A percentile compares a stretch with the other conserved stretches of the same genome.
These are phyloP conservation scores for Pulveroboletus sp. DNA, from an alignment of 768 basidiomycete species.

Conservation along the genomic window DNA sequence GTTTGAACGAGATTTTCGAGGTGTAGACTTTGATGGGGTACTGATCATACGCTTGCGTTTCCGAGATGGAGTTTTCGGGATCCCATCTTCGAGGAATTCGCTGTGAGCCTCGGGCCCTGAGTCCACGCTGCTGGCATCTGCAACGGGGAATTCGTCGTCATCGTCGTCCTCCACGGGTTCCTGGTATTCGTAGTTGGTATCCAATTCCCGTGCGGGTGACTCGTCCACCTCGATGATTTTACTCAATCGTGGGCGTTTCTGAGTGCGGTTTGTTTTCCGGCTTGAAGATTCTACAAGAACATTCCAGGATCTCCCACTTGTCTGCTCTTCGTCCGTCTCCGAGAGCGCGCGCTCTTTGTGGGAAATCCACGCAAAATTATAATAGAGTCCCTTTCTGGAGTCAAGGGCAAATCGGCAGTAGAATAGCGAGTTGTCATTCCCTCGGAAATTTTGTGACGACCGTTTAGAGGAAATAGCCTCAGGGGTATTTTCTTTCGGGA, in stretches of 20 bases:
- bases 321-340: conserved; percentile 25
- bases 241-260: conserved; percentile 20
- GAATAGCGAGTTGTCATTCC: conserved; percentile 35
- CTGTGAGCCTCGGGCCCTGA: conserved; percentile 28
- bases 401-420: conserved; percentile 61
- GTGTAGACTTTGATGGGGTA: conserved; percentile 32
- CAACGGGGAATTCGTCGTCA: conserved; percentile 20
- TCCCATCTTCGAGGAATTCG: conserved; percentile 24
- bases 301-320: conserved; percentile 46
- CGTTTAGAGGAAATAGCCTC: conserved; percentile 15
- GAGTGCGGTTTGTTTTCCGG: conserved; percentile 6
- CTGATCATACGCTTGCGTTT: conserved; percentile 44
- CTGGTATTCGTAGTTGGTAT: conserved; percentile 21
- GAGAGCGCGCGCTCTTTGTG: conserved; percentile 43
- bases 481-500: conserved; percentile 8
- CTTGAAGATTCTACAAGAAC: conserved; percentile 30
- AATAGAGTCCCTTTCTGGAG: conserved; percentile 58
- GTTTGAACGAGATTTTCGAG: conserved; percentile 33
- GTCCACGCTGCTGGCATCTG: conserved; percentile 17
- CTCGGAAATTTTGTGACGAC: conserved; percentile 8
- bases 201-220: conserved; percentile 13
- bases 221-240: conserved; percentile 26
- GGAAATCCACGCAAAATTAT: conserved; percentile 55
- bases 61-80: conserved; percentile 51
- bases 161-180: conserved; percentile 16